Evolutionary conservation across 345 rosid genomes (phyloP).

Genomic region (Euclidium syriacum): DNA sequence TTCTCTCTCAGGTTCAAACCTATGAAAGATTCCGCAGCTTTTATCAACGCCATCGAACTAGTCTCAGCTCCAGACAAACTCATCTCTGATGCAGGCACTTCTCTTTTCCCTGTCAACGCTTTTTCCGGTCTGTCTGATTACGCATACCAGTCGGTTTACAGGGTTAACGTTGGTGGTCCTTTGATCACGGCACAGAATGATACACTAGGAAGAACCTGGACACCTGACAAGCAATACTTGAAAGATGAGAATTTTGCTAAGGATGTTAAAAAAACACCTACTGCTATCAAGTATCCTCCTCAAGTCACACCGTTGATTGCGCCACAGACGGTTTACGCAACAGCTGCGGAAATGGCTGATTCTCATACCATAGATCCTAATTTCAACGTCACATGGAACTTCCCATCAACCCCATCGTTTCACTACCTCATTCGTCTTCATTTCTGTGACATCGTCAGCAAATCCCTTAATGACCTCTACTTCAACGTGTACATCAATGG

Average conservation of each 20-base stretch:
- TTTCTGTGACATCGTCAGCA: slow-evolving; percentile 68
- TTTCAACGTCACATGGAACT: slow-evolving; percentile 65
- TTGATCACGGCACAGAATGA: slow-evolving; percentile 53
- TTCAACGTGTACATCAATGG: slow-evolving; percentile 66
- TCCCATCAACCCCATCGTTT: slow-evolving; percentile 43
- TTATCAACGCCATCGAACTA: slow-evolving; percentile 63
- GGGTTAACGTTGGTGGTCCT: slow-evolving; percentile 70
- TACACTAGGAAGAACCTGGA: slow-evolving; percentile 53
- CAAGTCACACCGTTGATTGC: slow-evolving; percentile 51
- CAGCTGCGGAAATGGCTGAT: slow-evolving; percentile 55
- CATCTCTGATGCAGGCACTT: slow-evolving; percentile 41
- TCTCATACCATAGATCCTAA: slow-evolving; percentile 32
- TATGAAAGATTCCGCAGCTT: slow-evolving; percentile 50
- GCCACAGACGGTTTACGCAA: slow-evolving; percentile 52
- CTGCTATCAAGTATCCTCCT: slow-evolving; percentile 36
- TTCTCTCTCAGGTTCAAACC: slow-evolving; percentile 45
- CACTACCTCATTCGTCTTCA: slow-evolving; percentile 63
- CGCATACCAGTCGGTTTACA: slow-evolving; percentile 45
- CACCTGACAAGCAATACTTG: slow-evolving; percentile 40
- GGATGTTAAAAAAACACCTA: slow-evolving; percentile 28
- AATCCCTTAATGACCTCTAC: slow-evolving; percentile 53
- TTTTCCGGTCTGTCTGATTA: slow-evolving; percentile 38
- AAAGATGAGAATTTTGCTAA: slow-evolving; percentile 37
- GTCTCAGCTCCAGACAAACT: slow-evolving; percentile 61
- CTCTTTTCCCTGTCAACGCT: slow-evolving; percentile 43